phyloP scores from a whole-genome alignment of 768 basidiomycete genomes.

The Mycena vulgaris region DNA sequence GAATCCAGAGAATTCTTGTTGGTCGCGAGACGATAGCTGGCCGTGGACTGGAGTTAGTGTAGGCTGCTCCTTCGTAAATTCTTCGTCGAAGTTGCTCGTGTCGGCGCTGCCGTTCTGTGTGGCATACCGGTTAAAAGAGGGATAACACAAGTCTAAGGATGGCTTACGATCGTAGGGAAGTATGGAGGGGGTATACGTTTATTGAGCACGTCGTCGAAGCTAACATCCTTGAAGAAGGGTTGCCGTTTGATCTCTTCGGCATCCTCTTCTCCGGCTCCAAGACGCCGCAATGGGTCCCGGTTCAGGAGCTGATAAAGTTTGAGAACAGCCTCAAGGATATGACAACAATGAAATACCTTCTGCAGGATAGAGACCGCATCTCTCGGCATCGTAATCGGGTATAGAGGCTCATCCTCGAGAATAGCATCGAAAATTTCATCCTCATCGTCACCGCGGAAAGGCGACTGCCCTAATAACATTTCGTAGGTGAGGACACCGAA shows the following conservation, averaged over 20 bases:
- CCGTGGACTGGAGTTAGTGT: constrained; percentile 98
- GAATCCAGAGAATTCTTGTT: constrained; percentile 97
- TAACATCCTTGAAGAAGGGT: constrained; percentile 99
- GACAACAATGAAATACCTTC: constrained; percentile 67
- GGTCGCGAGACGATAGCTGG: constrained; percentile 90
- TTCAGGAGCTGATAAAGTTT: constrained; percentile 79
- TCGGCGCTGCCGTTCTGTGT: constrained; percentile 85
- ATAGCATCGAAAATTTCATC: constrained; percentile 99
- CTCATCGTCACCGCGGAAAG: constrained; percentile 99
- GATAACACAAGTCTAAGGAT: not conserved
- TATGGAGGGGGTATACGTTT: constrained; percentile 98
- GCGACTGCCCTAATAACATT: constrained; percentile 98
- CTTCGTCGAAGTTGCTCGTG: constrained; percentile 96
- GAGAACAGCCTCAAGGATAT: constrained; percentile 20
- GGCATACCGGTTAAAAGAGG: constrained; percentile 35
- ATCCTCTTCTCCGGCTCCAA: constrained; percentile 93
- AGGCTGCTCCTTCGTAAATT: constrained; percentile 97
- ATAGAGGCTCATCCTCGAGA: constrained; percentile 96
- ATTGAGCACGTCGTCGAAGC: constrained; percentile 95
- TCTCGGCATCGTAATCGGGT: constrained; percentile 99
- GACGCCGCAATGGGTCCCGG: constrained; percentile 90
- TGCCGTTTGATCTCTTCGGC: constrained; percentile 98
- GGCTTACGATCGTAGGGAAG: constrained; percentile 93
- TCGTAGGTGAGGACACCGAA: constrained; percentile 99
- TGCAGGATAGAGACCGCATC: constrained; percentile 97